Percentiles rank a stretch among this genome's conserved stretches.
phyloP scores from a whole-genome alignment of 1,284 basidiomycete genomes.

The Trichosporon coremiiforme region DNA sequence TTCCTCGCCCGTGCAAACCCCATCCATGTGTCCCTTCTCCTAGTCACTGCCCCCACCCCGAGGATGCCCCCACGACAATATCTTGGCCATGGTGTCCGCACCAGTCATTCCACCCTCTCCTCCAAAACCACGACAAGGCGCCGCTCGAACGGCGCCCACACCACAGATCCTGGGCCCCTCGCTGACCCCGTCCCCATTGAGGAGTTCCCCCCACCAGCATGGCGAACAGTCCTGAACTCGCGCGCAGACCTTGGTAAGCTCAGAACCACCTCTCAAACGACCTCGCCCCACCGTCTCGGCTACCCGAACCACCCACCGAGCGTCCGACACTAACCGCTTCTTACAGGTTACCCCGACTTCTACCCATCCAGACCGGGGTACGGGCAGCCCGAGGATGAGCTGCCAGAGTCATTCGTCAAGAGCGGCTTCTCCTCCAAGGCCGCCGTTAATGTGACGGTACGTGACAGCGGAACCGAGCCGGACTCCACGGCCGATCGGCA shows the following conservation, averaged over 20 bases:
- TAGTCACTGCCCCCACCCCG: not conserved
- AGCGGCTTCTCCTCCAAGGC: constrained; percentile 69
- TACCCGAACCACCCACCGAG: constrained; percentile 7
- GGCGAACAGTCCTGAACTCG: constrained; percentile 51
- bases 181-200: constrained; percentile 46
- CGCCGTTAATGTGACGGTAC: constrained; percentile 58
- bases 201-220: constrained; percentile 51
- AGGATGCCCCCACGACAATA: constrained; percentile 12
- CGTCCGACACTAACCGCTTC: not conserved
- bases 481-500: constrained; percentile 1
- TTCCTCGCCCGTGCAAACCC: not conserved
- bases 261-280: constrained; percentile 4
- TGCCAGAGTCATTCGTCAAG: constrained; percentile 76
- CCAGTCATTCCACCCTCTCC: constrained; percentile 19
- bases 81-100: constrained; percentile 24
- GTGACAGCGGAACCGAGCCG: not conserved
- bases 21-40: not conserved
- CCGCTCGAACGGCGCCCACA: constrained; percentile 22
- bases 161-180: constrained; percentile 24
- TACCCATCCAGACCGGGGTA: constrained; percentile 79
- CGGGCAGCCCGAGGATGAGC: constrained; percentile 79
- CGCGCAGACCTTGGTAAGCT: constrained; percentile 52
- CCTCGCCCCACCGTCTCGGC: not conserved
- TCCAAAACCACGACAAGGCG: constrained; percentile 26
- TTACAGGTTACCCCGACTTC: constrained; percentile 77